These are phyloP conservation scores for Corrigiola litoralis DNA, from an alignment of 179 eudicot genomes.

Conservation along the genomic window DNA sequence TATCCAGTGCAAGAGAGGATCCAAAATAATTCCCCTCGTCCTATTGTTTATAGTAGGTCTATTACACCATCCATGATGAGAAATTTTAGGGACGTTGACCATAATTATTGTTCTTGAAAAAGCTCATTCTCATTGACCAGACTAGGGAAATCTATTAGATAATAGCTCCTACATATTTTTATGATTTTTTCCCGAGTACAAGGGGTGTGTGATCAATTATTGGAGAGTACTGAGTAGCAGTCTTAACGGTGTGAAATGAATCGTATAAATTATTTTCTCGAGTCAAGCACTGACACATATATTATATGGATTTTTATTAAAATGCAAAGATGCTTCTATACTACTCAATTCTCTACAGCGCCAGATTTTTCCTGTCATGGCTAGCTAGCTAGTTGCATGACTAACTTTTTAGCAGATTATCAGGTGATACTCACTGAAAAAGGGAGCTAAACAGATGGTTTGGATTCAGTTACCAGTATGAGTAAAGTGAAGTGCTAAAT, in stretches of 20 bases:
- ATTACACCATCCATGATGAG: conserved; percentile 19
- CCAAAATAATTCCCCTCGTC: conserved; percentile 12
- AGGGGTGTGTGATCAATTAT: conserved; percentile 27
- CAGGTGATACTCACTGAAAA: conserved; percentile 2
- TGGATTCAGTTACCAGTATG: conserved; percentile 12
- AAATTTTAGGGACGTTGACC: conserved; percentile 30
- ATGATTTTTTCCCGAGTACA: not conserved
- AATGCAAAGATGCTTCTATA: conserved; percentile 12
- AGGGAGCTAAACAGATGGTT: conserved; percentile 6
- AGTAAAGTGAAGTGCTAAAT: conserved; percentile 18
- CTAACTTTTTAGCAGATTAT: conserved; percentile 24
- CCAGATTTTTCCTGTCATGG: not conserved
- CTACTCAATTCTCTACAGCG: conserved; percentile 6
- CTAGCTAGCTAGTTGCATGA: conserved; percentile 4
- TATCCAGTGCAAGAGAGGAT: not conserved
- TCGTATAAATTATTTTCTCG: conserved; percentile 24
- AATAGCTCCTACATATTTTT: not conserved
- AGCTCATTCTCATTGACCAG: conserved; percentile 22
- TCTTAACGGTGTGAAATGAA: conserved; percentile 21
- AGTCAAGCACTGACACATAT: conserved; percentile 24
- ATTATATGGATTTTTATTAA: not conserved
- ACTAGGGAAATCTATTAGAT: not conserved
- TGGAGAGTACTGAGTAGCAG: conserved; percentile 11
- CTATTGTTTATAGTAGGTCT: conserved; percentile 12
- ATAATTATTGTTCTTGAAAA: conserved; percentile 27